Conservation (phyloP, 2,329 filamentous ascomycete genomes). For the Sclerotinia spermophila region DNA sequence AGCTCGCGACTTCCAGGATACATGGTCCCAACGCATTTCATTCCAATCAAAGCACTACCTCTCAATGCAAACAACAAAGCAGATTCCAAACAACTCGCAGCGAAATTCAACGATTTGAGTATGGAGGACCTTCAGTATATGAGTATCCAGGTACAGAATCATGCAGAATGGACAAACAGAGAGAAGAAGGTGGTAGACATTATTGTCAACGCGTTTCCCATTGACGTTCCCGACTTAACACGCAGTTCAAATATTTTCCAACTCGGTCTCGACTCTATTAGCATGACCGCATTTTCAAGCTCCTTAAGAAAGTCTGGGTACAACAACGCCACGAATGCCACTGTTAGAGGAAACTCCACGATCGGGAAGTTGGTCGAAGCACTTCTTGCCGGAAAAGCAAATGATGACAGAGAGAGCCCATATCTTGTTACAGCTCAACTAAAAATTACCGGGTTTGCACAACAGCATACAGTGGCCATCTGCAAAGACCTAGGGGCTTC, state of each 20-base stretch:
- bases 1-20: slow-evolving; percentile 69
- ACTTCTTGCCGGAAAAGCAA: slow-evolving; percentile 8
- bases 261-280: slow-evolving; percentile 83
- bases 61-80: slow-evolving; percentile 88
- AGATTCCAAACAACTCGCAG: slow-evolving; percentile 66
- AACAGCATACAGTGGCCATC: slow-evolving; percentile 32
- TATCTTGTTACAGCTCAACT: slow-evolving; percentile 38
- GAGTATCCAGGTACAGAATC: slow-evolving; percentile 38
- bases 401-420: slow-evolving; percentile 23
- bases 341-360: slow-evolving; percentile 61
- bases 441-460: slow-evolving; percentile 41
- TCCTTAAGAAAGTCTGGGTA: slow-evolving; percentile 63
- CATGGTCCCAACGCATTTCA: slow-evolving; percentile 85
- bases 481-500: slow-evolving; percentile 49
- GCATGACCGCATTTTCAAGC: slow-evolving; percentile 66
- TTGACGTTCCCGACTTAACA: slow-evolving; percentile 40
- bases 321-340: slow-evolving; percentile 55
- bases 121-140: slow-evolving; percentile 57
- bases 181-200: slow-evolving; percentile 50
- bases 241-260: slow-evolving; percentile 74
- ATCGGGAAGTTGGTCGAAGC: slow-evolving; percentile 46
- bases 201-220: slow-evolving; percentile 43
- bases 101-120: slow-evolving; percentile 60
- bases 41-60: slow-evolving; percentile 68
- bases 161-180: slow-evolving; percentile 37